Conservation (phyloP, 2,329 filamentous ascomycete genomes). For the Monosporascus sp. region DNA sequence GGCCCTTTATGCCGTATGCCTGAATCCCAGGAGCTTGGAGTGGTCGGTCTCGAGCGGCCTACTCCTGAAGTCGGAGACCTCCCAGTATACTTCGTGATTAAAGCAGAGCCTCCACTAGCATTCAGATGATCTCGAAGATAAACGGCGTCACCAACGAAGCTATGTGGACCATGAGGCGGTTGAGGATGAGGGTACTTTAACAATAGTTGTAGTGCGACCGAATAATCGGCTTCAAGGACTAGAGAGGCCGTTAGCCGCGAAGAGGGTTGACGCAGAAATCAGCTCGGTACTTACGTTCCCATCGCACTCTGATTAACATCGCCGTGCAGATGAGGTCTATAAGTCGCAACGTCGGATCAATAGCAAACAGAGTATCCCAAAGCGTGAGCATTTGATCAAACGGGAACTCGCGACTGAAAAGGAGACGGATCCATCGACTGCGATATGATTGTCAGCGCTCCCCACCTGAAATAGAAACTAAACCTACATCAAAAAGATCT, state of each 20-base stretch:
- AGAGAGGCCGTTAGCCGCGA: slow-evolving; percentile 16
- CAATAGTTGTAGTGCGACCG: slow-evolving; percentile 73
- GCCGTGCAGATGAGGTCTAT: slow-evolving; percentile 89
- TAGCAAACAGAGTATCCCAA: slow-evolving; percentile 88
- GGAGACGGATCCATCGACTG: slow-evolving; percentile 86
- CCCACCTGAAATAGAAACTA: not conserved
- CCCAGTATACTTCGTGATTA: slow-evolving; percentile 69
- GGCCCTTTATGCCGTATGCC: slow-evolving; percentile 38
- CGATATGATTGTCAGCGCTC: slow-evolving; percentile 2
- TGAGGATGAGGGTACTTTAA: slow-evolving; percentile 74
- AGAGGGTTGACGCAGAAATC: not conserved
- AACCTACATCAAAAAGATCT: slow-evolving; percentile 86
- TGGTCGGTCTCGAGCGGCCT: slow-evolving; percentile 23
- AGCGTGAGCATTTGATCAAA: slow-evolving; percentile 79
- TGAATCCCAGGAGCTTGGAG: slow-evolving; percentile 31
- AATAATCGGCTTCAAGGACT: slow-evolving; percentile 87
- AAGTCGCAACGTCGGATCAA: slow-evolving; percentile 73
- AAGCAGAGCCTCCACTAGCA: slow-evolving; percentile 53
- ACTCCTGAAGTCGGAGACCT: slow-evolving; percentile 37
- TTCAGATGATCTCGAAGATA: slow-evolving; percentile 65
- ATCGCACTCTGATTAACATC: slow-evolving; percentile 88
- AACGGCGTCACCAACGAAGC: slow-evolving; percentile 81
- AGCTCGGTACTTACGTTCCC: slow-evolving; percentile 63
- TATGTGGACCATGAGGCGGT: slow-evolving; percentile 61
- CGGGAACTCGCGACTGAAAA: slow-evolving; percentile 90